Evolutionary conservation across 208 protist species (phyloP).

Genomic region (Leptomonas seymouri): DNA sequence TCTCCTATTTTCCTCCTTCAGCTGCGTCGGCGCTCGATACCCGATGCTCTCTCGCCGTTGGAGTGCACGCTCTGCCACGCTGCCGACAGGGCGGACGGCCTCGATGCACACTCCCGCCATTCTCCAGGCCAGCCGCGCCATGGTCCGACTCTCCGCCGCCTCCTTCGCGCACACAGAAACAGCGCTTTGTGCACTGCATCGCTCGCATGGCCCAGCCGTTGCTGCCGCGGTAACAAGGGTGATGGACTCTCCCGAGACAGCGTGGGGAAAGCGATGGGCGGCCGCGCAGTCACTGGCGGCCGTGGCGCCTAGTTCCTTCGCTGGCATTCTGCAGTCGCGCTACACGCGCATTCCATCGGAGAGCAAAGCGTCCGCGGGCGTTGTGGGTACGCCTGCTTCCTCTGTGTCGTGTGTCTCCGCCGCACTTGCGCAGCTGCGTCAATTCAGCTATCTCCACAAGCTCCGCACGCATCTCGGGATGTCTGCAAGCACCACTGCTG

Average conservation of each 20-base stretch:
- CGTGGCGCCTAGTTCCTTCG: slow-evolving; percentile 10
- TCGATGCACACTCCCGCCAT: background rate
- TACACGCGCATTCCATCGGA: background rate
- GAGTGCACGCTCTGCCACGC: background rate
- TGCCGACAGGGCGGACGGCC: background rate
- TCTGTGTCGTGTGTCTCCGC: background rate
- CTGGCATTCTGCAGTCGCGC: slow-evolving; percentile 12
- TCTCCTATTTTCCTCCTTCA: background rate
- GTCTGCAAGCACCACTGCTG: background rate
- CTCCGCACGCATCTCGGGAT: background rate
- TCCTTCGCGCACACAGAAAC: background rate
- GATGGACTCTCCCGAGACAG: background rate
- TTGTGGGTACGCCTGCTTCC: background rate
- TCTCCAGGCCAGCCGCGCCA: slow-evolving; percentile 3
- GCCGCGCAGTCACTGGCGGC: slow-evolving; percentile 9
- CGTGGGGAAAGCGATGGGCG: slow-evolving; percentile 13
- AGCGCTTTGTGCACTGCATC: background rate
- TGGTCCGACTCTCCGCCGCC: slow-evolving; percentile 7
- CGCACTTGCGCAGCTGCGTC: slow-evolving; percentile 6
- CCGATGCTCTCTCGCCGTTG: slow-evolving; percentile 14
- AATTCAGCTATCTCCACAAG: background rate
- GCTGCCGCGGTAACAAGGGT: background rate
- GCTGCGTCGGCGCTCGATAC: too few relatives aligned
- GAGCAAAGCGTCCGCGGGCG: too few relatives aligned
- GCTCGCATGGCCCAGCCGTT: background rate